A percentile compares a stretch with the other conserved stretches of the same genome.
phyloP scores from a whole-genome alignment of 768 basidiomycete species.

The Boletus subparvulus region DNA sequence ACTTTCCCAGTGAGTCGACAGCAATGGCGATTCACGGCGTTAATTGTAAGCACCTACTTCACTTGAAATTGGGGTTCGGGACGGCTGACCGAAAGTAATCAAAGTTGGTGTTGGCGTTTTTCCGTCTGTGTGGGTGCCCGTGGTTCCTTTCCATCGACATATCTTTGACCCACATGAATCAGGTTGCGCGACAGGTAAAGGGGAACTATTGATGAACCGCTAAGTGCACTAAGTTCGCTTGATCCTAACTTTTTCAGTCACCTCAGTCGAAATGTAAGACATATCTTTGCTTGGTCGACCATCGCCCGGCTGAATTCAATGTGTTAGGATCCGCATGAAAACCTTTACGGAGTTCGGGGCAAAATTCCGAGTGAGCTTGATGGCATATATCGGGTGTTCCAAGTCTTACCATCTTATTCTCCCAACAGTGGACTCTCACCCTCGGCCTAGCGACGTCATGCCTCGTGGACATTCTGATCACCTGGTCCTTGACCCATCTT shows the following conservation, averaged over 20 bases:
- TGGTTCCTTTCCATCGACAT: neutral
- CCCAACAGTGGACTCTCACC: slow-evolving; percentile 49
- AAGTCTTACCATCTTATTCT: neutral
- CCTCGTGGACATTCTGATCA: slow-evolving; percentile 50
- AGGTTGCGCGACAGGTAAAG: slow-evolving; percentile 38
- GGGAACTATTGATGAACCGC: neutral
- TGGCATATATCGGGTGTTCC: neutral
- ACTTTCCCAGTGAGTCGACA: slow-evolving; percentile 25
- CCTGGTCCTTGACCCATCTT: slow-evolving; percentile 43
- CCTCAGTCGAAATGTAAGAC: slow-evolving; percentile 33
- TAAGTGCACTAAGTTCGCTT: slow-evolving; percentile 12
- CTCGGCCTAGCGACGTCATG: slow-evolving; percentile 50
- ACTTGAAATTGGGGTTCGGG: neutral
- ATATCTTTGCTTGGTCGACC: neutral
- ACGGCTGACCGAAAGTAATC: slow-evolving; percentile 1
- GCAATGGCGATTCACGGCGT: slow-evolving; percentile 32
- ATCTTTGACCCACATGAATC: slow-evolving; percentile 2
- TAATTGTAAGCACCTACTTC: slow-evolving; percentile 32
- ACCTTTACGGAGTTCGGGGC: slow-evolving; percentile 27
- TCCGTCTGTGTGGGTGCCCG: slow-evolving; percentile 30
- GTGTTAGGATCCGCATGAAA: slow-evolving; percentile 26
- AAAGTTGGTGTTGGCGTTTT: slow-evolving; percentile 31
- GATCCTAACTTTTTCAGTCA: slow-evolving; percentile 20
- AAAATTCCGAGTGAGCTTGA: slow-evolving; percentile 19
- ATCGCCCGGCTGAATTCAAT: neutral